Conservation (phyloP, 306 rosid genomes). For the Spatholobus suberectus region DNA sequence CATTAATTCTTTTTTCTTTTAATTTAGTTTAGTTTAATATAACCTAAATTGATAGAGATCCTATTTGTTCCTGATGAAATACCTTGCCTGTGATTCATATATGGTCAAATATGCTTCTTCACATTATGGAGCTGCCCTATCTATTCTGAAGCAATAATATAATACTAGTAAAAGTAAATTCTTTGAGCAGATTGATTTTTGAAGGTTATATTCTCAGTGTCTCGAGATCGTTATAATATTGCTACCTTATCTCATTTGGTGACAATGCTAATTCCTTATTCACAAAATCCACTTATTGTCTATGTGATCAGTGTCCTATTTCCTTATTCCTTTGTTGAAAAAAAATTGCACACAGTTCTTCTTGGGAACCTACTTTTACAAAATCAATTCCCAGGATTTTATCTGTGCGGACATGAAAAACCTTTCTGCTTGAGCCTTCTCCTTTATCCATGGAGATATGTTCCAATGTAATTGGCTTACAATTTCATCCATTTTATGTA, state of each 20-base stretch:
- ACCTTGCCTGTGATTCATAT: not conserved
- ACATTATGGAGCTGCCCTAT: not conserved
- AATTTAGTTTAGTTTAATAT: not conserved
- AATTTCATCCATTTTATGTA: not conserved
- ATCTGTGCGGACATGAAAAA: conserved; percentile 68
- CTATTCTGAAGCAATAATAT: not conserved
- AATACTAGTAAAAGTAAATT: not conserved
- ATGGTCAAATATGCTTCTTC: not conserved
- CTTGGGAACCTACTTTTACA: conserved; percentile 52
- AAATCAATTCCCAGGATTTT: conserved; percentile 66
- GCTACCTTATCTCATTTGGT: not conserved
- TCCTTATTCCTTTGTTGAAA: not conserved
- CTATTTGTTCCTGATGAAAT: not conserved
- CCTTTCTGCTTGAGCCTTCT: conserved; percentile 95
- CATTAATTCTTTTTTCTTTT: not conserved
- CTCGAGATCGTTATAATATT: not conserved
- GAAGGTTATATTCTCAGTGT: not conserved
- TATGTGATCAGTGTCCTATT: not conserved
- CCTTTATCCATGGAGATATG: conserved; percentile 59
- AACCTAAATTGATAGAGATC: not conserved
- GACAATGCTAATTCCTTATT: not conserved
- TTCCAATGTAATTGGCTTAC: conserved; percentile 90
- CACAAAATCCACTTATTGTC: not conserved
- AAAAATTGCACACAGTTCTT: conserved; percentile 69
- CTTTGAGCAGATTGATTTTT: not conserved